Conservation (phyloP, 805 yeast species). For the Candida lessepsii region DNA sequence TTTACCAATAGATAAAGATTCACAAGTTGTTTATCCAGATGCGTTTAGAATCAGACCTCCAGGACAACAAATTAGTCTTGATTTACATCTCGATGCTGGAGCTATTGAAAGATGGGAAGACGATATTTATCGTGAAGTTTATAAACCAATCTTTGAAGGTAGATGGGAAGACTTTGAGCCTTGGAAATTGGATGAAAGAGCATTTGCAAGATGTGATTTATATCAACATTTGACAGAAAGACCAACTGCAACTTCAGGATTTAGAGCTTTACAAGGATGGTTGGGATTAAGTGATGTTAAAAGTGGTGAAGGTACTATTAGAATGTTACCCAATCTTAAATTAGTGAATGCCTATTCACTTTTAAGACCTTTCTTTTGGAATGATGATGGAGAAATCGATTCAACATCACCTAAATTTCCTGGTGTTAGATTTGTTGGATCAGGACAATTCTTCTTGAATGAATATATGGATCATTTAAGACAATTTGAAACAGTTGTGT, state of each 20-base stretch:
- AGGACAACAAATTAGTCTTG: constrained; percentile 32
- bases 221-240: constrained; percentile 20
- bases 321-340: constrained; percentile 35
- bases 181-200: constrained; percentile 30
- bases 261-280: constrained; percentile 48
- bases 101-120: constrained; percentile 47
- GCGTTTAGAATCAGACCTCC: constrained; percentile 40
- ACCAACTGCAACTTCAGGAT: constrained; percentile 19
- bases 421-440: constrained; percentile 35
- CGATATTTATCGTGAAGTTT: constrained; percentile 29
- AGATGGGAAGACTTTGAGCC: constrained; percentile 44
- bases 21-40: constrained; percentile 40
- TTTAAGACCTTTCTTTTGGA: constrained; percentile 39
- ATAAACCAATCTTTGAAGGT: constrained; percentile 34
- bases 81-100: constrained; percentile 44
- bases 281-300: constrained; percentile 34
- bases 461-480: constrained; percentile 34
- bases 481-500: constrained; percentile 28
- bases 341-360: constrained; percentile 38
- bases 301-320: constrained; percentile 40
- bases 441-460: constrained; percentile 21
- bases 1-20: constrained; percentile 25
- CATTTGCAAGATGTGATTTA: constrained; percentile 28
- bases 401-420: constrained; percentile 35
- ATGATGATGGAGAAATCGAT: constrained; percentile 24